These are phyloP conservation scores for Hirsutella thompsonii DNA, from an alignment of 2,329 filamentous ascomycete genomes.

Conservation along the genomic window DNA sequence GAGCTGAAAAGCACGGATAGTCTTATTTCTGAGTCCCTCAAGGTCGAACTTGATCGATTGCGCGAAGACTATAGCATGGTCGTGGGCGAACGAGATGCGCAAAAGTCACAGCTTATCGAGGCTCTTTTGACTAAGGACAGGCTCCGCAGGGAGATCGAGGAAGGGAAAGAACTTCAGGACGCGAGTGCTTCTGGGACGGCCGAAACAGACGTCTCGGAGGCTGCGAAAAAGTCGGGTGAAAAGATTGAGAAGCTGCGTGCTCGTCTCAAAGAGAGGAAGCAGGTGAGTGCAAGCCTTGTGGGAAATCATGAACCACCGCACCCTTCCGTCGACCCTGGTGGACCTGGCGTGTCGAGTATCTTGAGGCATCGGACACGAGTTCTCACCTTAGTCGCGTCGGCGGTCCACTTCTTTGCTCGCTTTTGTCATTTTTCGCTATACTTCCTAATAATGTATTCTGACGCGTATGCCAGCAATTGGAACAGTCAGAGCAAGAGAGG, in stretches of 20 bases:
- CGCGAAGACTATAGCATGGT: constrained; percentile 36
- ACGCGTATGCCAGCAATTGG: constrained; percentile 34
- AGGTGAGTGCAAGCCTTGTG: constrained; percentile 33
- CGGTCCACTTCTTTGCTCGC: too few species aligned
- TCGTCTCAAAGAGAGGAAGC: constrained; percentile 41
- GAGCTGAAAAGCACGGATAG: constrained; percentile 47
- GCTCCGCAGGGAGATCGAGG: constrained; percentile 40
- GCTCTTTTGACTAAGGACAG: constrained; percentile 48
- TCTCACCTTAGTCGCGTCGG: too few species aligned
- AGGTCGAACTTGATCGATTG: constrained; percentile 42
- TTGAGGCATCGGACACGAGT: too few species aligned
- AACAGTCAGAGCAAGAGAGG: constrained; percentile 42
- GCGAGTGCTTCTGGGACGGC: constrained; percentile 17
- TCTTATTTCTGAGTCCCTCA: constrained; percentile 44
- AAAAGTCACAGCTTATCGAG: constrained; percentile 47
- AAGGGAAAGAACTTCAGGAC: constrained; percentile 28
- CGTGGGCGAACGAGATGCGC: constrained; percentile 38
- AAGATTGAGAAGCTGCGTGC: constrained; percentile 45
- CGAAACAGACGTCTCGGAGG: constrained; percentile 21
- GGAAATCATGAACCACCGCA: too few species aligned
- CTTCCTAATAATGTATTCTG: neutral
- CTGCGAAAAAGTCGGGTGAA: constrained; percentile 29
- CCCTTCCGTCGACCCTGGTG: too few species aligned
- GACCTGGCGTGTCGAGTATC: too few species aligned
- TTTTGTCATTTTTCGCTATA: neutral